Evolutionary conservation across 2,329 filamentous ascomycete species (phyloP), one percentile per base, ranked within the genome.

Genomic region (Paecilomyces formosus): DNA sequence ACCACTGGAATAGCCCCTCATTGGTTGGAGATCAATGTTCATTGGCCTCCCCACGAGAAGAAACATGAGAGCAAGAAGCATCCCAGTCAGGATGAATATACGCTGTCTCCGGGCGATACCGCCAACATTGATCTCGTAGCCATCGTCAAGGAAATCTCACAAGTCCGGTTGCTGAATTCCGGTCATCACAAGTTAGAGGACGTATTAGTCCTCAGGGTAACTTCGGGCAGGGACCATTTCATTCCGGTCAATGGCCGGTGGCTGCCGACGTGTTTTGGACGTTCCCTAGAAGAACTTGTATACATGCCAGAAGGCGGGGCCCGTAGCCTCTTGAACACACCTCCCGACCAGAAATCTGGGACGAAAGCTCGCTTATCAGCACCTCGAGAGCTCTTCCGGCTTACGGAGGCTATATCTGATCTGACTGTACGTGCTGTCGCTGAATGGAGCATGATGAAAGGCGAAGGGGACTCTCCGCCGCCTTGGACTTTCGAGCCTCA

Each of bases 211-310:
- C 80, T 99, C 8, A 86, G 92, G 0, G 89, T 99, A 4, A 82
- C 85, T 11, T 85, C 88, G 56, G 95, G 95, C 0, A 84, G 92
- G 54, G 94, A 99, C 66, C 89, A 97, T 69, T 99, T 99, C 70
- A 85, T 99, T 45, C 88, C 92, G 0, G 80, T 96, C 0, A 86
- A 84, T 24, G 94, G 84, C 0, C 78, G 76, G 1, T 99, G 94
- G 93, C 78, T 88, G 3, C 88, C 89, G 8, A 91, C 90, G 0
- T 89, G 87, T 65, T 89, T 97, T 54, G 90, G 90, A 0, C 86
- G 90, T 39, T 92, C 89, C 0, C 82, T 99, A n/a, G 88, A 92
- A 60, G 92, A 96, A 67, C 81, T 99, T 8, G 90, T 95, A 55
- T 85, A 88, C 18, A 85, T 97, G 3, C 92, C 94, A 0, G 86